A percentile compares a stretch with the other conserved stretches of the same genome.
These are phyloP conservation scores for Clavaria fumosa DNA, from an alignment of 768 basidiomycete genomes.

Conservation along the genomic window DNA sequence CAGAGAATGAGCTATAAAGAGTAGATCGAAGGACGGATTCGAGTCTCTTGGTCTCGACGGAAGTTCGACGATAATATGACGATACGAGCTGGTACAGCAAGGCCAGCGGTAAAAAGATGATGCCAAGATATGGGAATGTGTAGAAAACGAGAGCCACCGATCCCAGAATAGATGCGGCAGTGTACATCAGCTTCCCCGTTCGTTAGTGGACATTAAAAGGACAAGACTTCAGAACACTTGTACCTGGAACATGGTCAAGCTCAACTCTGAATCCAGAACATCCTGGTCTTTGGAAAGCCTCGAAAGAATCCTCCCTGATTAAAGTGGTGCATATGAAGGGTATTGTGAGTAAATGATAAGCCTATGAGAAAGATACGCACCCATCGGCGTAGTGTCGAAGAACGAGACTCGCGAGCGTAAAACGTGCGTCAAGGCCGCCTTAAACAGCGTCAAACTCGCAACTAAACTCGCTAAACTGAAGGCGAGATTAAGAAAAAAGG, in stretches of 20 bases:
- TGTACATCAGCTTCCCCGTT: conserved; percentile 29
- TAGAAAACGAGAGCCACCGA: conserved; percentile 47
- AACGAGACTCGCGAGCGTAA: conserved; percentile 46
- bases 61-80: conserved; percentile 38
- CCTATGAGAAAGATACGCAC: conserved; percentile 16
- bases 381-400: conserved; percentile 61
- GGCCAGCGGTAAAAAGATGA: conserved; percentile 22
- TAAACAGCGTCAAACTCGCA: conserved; percentile 37
- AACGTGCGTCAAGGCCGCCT: conserved; percentile 36
- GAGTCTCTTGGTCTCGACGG: conserved; percentile 47
- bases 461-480: conserved; percentile 28
- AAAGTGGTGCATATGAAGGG: conserved; percentile 1
- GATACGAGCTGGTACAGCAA: conserved; percentile 22
- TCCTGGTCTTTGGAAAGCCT: conserved; percentile 48
- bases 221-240: conserved; percentile 21
- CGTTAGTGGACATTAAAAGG: no score
- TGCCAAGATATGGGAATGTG: conserved; percentile 47
- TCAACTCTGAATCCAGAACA: conserved; percentile 34
- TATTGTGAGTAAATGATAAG: conserved; percentile 1
- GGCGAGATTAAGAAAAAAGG: conserved; percentile 31
- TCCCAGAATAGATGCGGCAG: conserved; percentile 32
- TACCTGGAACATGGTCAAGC: conserved; percentile 19
- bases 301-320: conserved; percentile 36
- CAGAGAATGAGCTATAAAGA: conserved; percentile 41
- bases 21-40: conserved; percentile 45